Evolutionary conservation across 1,284 basidiomycete species (phyloP).

Genomic region (Amylostereum areolatum): DNA sequence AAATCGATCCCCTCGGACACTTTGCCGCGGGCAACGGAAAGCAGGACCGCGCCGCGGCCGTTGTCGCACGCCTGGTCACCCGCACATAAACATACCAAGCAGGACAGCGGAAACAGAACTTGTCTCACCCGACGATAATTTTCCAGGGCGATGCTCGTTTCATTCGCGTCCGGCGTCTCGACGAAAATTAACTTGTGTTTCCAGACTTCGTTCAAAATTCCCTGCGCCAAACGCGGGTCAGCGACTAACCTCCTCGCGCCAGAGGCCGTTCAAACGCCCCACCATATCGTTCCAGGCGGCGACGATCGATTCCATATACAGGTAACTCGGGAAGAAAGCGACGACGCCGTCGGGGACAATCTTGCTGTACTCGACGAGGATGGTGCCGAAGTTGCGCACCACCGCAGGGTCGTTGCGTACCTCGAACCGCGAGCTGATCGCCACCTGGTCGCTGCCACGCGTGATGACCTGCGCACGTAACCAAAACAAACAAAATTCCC

Average conservation of each 20-base stretch:
- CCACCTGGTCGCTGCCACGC: conserved; percentile 96
- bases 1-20: conserved; percentile 99
- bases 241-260: conserved; percentile 1
- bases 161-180: conserved; percentile 98
- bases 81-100: background rate
- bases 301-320: conserved; percentile 99
- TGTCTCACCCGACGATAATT: conserved; percentile 83
- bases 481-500: background rate
- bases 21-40: conserved; percentile 98
- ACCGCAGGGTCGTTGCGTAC: conserved; percentile 99
- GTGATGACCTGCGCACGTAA: conserved; percentile 76
- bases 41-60: conserved; percentile 91
- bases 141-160: conserved; percentile 96
- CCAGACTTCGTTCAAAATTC: conserved; percentile 98
- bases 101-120: conserved; percentile 17
- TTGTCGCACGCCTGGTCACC: conserved; percentile 88
- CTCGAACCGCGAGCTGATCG: conserved; percentile 98
- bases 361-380: conserved; percentile 96
- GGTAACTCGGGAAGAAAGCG: conserved; percentile 98
- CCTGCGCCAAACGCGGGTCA: conserved; percentile 42
- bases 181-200: conserved; percentile 99
- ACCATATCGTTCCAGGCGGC: conserved; percentile 99
- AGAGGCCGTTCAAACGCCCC: conserved; percentile 20
- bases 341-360: conserved; percentile 99
- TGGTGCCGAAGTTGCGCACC: conserved; percentile 97